Evolutionary conservation across 1,139 yeast genomes (phyloP), one percentile per base, ranked within the genome.

Genomic region (Debaryomyces singareniensis): DNA sequence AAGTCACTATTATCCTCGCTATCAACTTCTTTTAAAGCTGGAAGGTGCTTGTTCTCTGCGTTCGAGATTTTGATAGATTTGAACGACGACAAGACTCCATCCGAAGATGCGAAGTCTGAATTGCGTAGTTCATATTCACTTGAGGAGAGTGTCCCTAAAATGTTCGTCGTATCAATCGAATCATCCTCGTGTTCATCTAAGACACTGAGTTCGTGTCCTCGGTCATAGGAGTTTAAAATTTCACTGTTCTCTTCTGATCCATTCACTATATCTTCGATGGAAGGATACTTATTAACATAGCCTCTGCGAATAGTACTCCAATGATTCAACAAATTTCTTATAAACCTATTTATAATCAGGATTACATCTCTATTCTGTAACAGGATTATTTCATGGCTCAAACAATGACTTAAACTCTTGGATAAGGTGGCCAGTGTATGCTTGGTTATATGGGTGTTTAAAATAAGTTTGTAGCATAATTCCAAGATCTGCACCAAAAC

Each of bases 341-440:
- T 53, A 35, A 67, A 74, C 31, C 78, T 53, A 27, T 62, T 64
- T 2, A 76, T 70, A 13, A 75, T 59, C n/a, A 66, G 56, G 13
- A 74, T 45, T 33, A 61, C 55, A 35, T 69, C 71, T 27, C 65
- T 64, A 36, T 62, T 69, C 31, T 60, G 55, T 18, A 71, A 48
- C 30, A 61, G 67, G 3, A 70, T 49, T 27, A 63, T 53, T 43
- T 72, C 75, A 35, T 74, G 75, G 35, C 78, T 70, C 23, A 77
- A 41, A 16, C 77, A 64, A 29, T 73, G 69, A 5, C 73, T 55
- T 26, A 76, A 47, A 16, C 74, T 54, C 44, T 66, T 73, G 22
- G 78, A 56, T 23, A 77, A 43, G 1, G 75, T 55, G 15, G 50
- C 51, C 5, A 68, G 41, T 5, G 62, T 65, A 40, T 75, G 79